Evolutionary conservation across 2,329 filamentous ascomycete genomes (phyloP), one percentile per base, ranked within the genome.

Genomic region (Dryadomyces quercivorus): DNA sequence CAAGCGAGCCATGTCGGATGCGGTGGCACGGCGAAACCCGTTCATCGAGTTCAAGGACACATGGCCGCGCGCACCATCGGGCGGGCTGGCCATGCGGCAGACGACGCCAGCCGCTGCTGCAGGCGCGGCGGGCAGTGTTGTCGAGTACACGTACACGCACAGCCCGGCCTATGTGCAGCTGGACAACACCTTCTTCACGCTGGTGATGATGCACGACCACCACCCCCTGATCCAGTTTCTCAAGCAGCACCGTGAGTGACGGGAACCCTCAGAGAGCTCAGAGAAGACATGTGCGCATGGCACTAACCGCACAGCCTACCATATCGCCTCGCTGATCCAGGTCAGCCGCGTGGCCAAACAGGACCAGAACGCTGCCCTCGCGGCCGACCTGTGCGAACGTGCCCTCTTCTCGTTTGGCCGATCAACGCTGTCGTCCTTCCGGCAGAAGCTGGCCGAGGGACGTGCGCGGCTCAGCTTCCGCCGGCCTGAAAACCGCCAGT

Each of bases 331-430:
- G 2, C 78, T 97, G n/a, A 82, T 97, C 21, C 91, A 96, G 66
- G 90, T 95, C 31, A 94, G 88, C 58, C 88, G 89, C 65, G 86
- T 97, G 51, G 90, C 90, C 13, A 92, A 93, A 66, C 55, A 95
- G 60, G 89, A 96, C 64, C 82, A 89, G 53, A 93, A 97, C 64
- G 85, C 90, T 66, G 82, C 91, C 1, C 80, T 93, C 4, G 84
- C 92, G 0, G 85, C 88, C 3, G 91, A 97, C 63, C 78, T 97
- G 1, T 81, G 94, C 53, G 92, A 97, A 70, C 81, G 93, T 48
- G 91, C 92, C 0, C 77, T 98, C 6, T 97, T 96, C 70, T 87
- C 88, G 0, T 92, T 97, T 65, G 93, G 92, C n/a, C 81, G 92
- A 42, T 87, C 90, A 3, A 83, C 89, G 0, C 84, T 93, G 57